A percentile compares a stretch with the other conserved stretches of the same genome.
Conservation (phyloP, 108 stramenopile genomes). For the Nitzschia palea region DNA sequence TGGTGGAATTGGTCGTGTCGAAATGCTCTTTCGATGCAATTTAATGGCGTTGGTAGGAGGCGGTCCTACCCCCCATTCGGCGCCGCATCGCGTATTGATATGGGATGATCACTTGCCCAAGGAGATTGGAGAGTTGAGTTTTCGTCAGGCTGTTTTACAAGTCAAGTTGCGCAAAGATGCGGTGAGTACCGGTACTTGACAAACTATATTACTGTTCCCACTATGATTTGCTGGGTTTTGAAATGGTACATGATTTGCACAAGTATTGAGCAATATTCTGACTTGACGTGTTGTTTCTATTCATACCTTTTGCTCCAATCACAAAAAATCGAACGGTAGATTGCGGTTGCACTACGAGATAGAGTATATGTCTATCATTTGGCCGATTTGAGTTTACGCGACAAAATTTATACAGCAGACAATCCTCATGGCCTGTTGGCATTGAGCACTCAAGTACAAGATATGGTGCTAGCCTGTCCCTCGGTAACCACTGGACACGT, state of each 20-base stretch:
- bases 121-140: slow-evolving; percentile 93
- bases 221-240: no score
- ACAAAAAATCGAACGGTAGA: no score
- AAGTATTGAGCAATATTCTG: no score
- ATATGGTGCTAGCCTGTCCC: slow-evolving; percentile 96
- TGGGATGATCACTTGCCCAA: slow-evolving; percentile 97
- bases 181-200: no score
- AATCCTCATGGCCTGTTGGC: slow-evolving; percentile 91
- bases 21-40: slow-evolving; percentile 99
- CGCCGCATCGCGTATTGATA: slow-evolving; percentile 96
- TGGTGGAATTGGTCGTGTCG: slow-evolving; percentile 93
- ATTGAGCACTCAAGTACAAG: slow-evolving; percentile 84
- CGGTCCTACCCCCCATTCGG: slow-evolving; percentile 81
- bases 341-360: slow-evolving; percentile 93
- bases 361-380: slow-evolving; percentile 95
- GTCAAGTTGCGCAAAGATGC: slow-evolving; percentile 94
- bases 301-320: no score
- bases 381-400: slow-evolving; percentile 87
- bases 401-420: slow-evolving; percentile 92
- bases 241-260: no score
- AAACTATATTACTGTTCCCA: no score
- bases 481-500: slow-evolving; percentile 88
- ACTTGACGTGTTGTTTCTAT: no score
- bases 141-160: slow-evolving; percentile 87
- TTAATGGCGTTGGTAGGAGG: slow-evolving; percentile 97